phyloP scores from a whole-genome alignment of 176 grass and related monocot species.

The Oryza nivara region DNA sequence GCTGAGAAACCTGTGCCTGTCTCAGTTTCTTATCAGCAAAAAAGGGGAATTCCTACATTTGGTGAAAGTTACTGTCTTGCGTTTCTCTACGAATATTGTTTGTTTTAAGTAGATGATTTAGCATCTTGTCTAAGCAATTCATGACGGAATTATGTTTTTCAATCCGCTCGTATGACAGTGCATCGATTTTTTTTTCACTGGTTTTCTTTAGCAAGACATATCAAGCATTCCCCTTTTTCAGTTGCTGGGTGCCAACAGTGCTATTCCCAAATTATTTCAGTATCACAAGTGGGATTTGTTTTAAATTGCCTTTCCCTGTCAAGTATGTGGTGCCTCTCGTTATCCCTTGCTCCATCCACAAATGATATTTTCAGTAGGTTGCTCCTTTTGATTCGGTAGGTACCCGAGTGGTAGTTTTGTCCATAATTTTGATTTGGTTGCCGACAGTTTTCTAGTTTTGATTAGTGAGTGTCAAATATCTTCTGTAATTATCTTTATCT shows the following conservation, averaged over 20 bases:
- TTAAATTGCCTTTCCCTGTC: constrained; percentile 3
- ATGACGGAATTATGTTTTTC: neutral
- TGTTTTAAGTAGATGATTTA: neutral
- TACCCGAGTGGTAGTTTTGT: neutral
- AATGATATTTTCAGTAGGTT: constrained; percentile 13
- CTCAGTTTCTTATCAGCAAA: neutral
- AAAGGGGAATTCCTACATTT: neutral
- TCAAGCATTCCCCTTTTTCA: neutral
- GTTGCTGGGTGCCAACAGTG: neutral
- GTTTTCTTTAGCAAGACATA: neutral
- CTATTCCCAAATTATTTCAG: neutral
- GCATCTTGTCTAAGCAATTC: neutral
- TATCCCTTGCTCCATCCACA: neutral
- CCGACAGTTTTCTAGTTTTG: neutral
- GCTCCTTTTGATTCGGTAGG: neutral
- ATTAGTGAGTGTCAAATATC: neutral
- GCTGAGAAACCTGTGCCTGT: neutral
- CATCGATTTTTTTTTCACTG: neutral
- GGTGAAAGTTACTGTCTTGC: neutral
- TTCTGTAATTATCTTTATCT: neutral
- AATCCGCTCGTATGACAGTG: neutral
- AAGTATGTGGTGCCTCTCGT: constrained; percentile 11
- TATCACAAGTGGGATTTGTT: neutral
- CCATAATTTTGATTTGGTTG: neutral
- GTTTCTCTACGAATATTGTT: neutral